These are phyloP conservation scores for Leccinellum rugosiceps DNA, from an alignment of 768 basidiomycete species.

Conservation along the genomic window DNA sequence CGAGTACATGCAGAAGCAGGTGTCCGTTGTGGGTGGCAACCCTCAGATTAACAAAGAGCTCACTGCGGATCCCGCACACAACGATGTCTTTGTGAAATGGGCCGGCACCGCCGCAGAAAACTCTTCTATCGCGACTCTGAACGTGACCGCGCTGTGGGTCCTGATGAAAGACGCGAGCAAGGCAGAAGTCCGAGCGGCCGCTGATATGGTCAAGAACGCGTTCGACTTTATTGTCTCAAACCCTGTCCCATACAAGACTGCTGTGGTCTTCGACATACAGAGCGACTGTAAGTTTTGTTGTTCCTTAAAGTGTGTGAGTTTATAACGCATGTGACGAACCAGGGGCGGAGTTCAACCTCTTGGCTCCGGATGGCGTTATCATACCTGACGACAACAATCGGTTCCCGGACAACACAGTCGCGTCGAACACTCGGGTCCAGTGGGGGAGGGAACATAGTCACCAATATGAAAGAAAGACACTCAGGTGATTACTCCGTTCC, in stretches of 20 bases:
- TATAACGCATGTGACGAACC: background rate
- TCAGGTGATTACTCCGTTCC: background rate
- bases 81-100: slow-evolving; percentile 1
- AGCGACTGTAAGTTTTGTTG: slow-evolving; percentile 1
- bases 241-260: background rate
- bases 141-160: slow-evolving; percentile 4
- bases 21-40: slow-evolving; percentile 6
- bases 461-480: background rate
- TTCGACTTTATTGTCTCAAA: slow-evolving; percentile 3
- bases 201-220: slow-evolving; percentile 5
- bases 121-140: background rate
- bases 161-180: slow-evolving; percentile 1
- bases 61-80: slow-evolving; percentile 3
- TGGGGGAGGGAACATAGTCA: slow-evolving; percentile 9
- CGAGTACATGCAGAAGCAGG: background rate
- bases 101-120: background rate
- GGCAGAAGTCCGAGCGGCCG: background rate
- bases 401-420: background rate
- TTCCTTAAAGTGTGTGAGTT: background rate
- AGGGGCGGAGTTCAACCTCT: slow-evolving; percentile 13
- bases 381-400: background rate
- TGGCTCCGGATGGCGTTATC: slow-evolving; percentile 2
- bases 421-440: slow-evolving; percentile 9
- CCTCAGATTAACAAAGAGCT: background rate
- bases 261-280: slow-evolving; percentile 5